Conservation (phyloP, 169 alveolate genomes). For the Cryptosporidium canis region DNA sequence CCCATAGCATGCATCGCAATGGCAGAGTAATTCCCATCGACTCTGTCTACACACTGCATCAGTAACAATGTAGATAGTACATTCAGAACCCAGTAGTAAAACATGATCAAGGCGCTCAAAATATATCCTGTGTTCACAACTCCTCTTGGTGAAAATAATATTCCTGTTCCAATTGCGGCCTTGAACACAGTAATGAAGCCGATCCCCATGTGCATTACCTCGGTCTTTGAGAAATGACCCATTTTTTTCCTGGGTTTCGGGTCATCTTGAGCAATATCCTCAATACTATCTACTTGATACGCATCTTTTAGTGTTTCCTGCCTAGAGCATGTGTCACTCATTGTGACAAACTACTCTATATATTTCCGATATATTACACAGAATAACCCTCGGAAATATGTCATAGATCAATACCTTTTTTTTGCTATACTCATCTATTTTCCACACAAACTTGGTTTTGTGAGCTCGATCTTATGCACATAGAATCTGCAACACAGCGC, state of each 20-base stretch:
- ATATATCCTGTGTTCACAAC: constrained; percentile 64
- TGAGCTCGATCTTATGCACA: background rate
- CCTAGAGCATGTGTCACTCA: constrained; percentile 2
- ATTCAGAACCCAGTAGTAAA: constrained; percentile 59
- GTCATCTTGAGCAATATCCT: background rate
- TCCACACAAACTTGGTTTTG: background rate
- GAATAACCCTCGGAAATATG: background rate
- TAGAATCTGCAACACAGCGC: constrained; percentile 21
- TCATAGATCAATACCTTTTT: background rate
- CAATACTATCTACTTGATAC: background rate
- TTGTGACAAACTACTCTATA: background rate
- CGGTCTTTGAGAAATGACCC: background rate
- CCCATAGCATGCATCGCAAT: constrained; percentile 70
- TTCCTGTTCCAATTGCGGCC: constrained; percentile 72
- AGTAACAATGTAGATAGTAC: constrained; percentile 16
- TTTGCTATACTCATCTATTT: background rate
- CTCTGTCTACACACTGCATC: constrained; percentile 52
- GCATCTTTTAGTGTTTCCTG: background rate
- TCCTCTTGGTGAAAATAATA: constrained; percentile 65
- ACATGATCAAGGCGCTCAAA: constrained; percentile 32
- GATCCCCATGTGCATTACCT: constrained; percentile 12
- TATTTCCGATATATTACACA: background rate
- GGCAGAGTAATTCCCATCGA: constrained; percentile 38
- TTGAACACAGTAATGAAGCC: constrained; percentile 63
- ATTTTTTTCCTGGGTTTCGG: background rate